Evolutionary conservation across 106 monocot genomes (phyloP), one percentile per base, ranked within the genome.

Genomic region (Gastrodia elata): DNA sequence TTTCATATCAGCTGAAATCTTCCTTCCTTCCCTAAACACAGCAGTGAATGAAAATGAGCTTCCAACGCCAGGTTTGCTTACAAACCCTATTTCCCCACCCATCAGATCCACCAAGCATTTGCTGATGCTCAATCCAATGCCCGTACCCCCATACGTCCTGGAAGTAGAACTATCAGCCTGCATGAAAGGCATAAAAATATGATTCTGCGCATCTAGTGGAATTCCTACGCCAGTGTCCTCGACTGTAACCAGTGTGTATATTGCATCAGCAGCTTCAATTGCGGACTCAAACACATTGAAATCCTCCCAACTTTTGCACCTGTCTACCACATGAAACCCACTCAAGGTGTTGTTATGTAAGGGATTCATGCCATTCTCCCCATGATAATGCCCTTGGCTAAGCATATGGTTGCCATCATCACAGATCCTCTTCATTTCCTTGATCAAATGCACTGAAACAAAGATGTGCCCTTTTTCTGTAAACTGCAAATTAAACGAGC

Each of bases 81-180:
- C 83, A 73, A 93, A 93, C 16, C 90, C 87, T 20, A 93, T 90
- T 74, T 90, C 82, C 35, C 93, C 93, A 61, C 90, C 84, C 93
- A 94, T 94, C 36, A 85, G 56, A 20, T 86, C 82, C 32, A 93
- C 93, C 48, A 93, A 80, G 73, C 90, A 87, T 80, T 90, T 93
- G 76, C 90, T 90, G 41, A 93, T 93, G 78, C 93, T 93, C 78
- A 93, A 76, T 8, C 93, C 90, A 46, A 93, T 93, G 9, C 93
- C 93, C 2, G 90, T 93, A 20, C 93, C 93, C 71, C 93, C 93
- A 82, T 90, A 88, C 28, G 80, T 94, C 40, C 90, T 65, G 7
- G 94, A 94, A 56, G 90, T 94, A 30, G 94, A 94, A 75, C 94
- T 90, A 44, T 94, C 94, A 22, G 94, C 94, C 73, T 94, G 90